Evolutionary conservation across 2,329 filamentous ascomycete species (phyloP), one percentile per base, ranked within the genome.

Genomic region (Pseudogymnoascus sp.): DNA sequence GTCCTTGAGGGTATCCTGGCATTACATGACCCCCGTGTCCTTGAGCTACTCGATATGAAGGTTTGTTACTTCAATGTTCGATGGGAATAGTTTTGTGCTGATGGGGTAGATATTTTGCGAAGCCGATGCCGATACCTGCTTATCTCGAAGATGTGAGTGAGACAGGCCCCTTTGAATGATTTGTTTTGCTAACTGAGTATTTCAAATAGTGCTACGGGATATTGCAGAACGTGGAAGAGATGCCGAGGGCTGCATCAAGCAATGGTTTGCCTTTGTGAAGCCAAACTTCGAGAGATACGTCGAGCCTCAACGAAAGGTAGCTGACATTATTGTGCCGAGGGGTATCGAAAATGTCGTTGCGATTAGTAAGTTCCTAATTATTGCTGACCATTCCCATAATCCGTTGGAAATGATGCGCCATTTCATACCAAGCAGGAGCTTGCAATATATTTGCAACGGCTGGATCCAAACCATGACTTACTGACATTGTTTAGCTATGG

Each of bases 1-100:
- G 92, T 99, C 54, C 77, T 99, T 12, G 94, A 99, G 78, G 94
- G 94, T 18, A 99, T 99, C 30, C 90, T 99, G 75, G 94, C 94
- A 6, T 79, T 99, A 11, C 92, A 97, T 70, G 94, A 99, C 70
- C 85, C 84, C 22, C 84, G 93, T 63, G 87, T 99, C 4, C 77
- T 94, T 63, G 89, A 95, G 16, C 77, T 99, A 66, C 78, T 97
- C 65, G 94, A 99, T 74, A 89, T 97, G 79, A 95, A 90, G 76
- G 89, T 90, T 59, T 63, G 61, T 20, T 33, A 50, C 33, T 11
- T 25, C 62, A 6, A 5, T 54, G 20, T 33, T n/a, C 18, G 11
- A 18, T 11, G 9, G 59, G 59, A 28, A 62, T 65, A 63, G 60
- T n/a, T 33, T 22, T 33, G 33, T 20, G 25, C 47, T 54, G 6